Evolutionary conservation across 768 basidiomycete species (phyloP), one percentile per base, ranked within the genome.

Genomic region (Sarcodon sp.): DNA sequence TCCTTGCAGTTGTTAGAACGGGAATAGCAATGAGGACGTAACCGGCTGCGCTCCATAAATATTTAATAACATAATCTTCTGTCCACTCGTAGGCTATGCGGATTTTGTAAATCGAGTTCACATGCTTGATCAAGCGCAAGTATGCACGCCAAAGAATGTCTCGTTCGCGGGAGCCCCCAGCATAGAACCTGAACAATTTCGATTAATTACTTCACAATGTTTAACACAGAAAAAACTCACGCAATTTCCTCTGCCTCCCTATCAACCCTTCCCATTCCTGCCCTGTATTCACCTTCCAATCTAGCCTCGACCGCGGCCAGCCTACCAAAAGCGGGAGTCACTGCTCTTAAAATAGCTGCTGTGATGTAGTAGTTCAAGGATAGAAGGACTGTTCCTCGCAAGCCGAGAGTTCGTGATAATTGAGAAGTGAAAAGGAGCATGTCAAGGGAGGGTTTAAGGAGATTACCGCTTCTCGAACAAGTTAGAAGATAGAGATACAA

Each of bases 51-150:
- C 87, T 90, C 93, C 91, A 96, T 7, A 88, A 67, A 61, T 96
- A 97, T 63, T 96, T 96, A 71, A 96, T 91, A 15, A 96, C 85
- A 55, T 89, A 92, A 66, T 96, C 93, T 59, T 96, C 93, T 0
- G 88, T 96, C 92, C 87, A 96, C 66, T 81, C 88, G 57, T 89
- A 93, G 1, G 84, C 84, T 43, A 93, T 88, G 12, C 90, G 82
- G 46, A 90, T 87, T 73, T 88, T 90, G 70, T 89, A 93, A 43
- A 97, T 90, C 0, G 79, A 83, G 57, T 97, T 93, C 47, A 96
- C 76, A 54, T 98, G 93, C 55, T 77, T 82, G 55, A 92, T 89
- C 16, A 97, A 63, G 31, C 76, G 71, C 52, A 83, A 59, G 55
- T 97, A 97, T 0, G 89, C 84, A 13, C 69, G 65, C 46, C 75